phyloP scores from a whole-genome alignment of 371 early-diverging fungal genomes.

The Paraphysoderma sedebokerense region DNA sequence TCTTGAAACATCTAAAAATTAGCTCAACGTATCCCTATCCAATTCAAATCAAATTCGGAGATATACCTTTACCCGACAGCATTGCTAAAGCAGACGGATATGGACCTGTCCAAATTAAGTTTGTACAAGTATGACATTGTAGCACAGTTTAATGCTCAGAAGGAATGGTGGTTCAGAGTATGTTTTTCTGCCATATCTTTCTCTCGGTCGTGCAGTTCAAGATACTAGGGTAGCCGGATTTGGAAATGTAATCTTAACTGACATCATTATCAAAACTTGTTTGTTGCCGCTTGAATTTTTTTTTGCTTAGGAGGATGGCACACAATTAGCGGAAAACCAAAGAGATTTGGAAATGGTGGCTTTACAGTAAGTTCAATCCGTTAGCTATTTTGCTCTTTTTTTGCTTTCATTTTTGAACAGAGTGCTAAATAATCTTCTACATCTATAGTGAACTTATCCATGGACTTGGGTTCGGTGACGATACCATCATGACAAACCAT shows the following conservation, averaged over 20 bases:
- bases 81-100: slow-evolving; percentile 1
- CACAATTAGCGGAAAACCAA: not conserved
- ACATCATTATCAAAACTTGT: too few species aligned
- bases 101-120: too few species aligned
- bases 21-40: not conserved
- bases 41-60: not conserved
- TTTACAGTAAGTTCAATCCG: too few species aligned
- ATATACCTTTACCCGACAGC: not conserved
- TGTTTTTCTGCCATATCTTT: too few species aligned
- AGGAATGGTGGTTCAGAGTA: slow-evolving; percentile 3
- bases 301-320: slow-evolving; percentile 1
- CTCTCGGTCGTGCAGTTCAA: too few species aligned
- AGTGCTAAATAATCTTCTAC: too few species aligned
- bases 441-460: slow-evolving; percentile 1
- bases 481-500: not conserved
- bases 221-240: too few species aligned
- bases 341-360: slow-evolving; percentile 1
- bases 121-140: not conserved
- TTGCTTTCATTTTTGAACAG: too few species aligned
- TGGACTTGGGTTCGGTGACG: not conserved
- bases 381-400: too few species aligned
- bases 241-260: too few species aligned
- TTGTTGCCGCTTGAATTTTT: too few species aligned
- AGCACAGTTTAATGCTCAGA: not conserved
- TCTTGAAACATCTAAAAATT: too few species aligned